Conservation (phyloP, 495 filamentous ascomycete genomes). For the Melanomma pulvis-pyrius region DNA sequence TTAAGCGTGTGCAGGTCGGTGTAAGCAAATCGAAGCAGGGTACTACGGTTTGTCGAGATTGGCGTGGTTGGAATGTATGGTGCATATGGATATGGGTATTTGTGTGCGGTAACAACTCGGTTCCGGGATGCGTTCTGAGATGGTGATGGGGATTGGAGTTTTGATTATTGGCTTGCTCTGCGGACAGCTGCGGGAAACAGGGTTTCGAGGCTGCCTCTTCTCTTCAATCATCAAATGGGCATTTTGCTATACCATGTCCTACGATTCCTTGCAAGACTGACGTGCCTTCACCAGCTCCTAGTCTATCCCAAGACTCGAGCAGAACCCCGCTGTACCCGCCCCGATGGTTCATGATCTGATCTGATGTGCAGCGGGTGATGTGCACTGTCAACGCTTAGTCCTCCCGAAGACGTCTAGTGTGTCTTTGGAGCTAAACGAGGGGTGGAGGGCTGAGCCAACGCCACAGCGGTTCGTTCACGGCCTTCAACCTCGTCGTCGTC, state of each 20-base stretch:
- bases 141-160: neutral
- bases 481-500: neutral
- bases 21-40: neutral
- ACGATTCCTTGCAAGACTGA: too few relatives aligned
- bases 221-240: neutral
- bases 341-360: neutral
- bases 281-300: neutral
- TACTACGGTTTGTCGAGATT: neutral
- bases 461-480: neutral
- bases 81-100: conserved; percentile 3
- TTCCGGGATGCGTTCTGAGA: neutral
- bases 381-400: neutral
- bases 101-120: neutral
- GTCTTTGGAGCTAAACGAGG: neutral
- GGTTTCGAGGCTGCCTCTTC: neutral
- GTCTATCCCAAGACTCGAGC: neutral
- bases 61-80: neutral
- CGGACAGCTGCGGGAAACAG: neutral
- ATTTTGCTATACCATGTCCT: neutral
- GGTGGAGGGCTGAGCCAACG: neutral
- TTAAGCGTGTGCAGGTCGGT: conserved; percentile 21
- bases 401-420: neutral
- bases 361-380: conserved; percentile 1
- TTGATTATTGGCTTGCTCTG: neutral
- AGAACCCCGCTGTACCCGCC: neutral